Percentiles rank a stretch among this genome's conserved stretches.
Conservation (phyloP, 495 filamentous ascomycete species). For the Penicillium verhagenii region DNA sequence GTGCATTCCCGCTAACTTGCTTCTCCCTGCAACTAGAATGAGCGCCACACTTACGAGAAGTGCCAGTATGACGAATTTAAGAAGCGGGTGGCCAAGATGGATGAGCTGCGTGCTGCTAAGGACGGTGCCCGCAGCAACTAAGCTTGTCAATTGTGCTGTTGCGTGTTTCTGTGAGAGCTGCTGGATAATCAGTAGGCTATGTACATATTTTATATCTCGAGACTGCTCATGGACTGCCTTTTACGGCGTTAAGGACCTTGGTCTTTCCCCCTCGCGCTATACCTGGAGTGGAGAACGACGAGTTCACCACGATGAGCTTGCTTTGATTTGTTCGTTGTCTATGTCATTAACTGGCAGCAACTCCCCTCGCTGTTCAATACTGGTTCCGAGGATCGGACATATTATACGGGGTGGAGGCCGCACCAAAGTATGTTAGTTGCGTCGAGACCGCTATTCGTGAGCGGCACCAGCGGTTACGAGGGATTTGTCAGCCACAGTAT, state of each 20-base stretch:
- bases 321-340: background rate
- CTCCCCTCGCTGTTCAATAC: background rate
- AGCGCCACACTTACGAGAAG: conserved; percentile 96
- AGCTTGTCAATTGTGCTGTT: conserved; percentile 21
- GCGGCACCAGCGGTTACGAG: conserved; percentile 1
- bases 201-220: conserved; percentile 47
- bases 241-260: conserved; percentile 30
- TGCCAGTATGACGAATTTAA: conserved; percentile 99
- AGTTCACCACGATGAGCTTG: background rate
- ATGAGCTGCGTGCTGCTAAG: conserved; percentile 88
- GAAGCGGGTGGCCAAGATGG: conserved; percentile 97
- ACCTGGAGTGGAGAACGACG: background rate
- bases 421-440: background rate
- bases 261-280: conserved; percentile 13
- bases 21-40: conserved; percentile 55
- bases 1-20: conserved; percentile 3
- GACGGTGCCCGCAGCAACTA: conserved; percentile 85
- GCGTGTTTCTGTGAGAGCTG: conserved; percentile 22
- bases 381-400: background rate
- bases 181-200: conserved; percentile 37
- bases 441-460: background rate
- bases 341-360: background rate
- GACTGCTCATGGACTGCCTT: conserved; percentile 41
- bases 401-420: background rate
- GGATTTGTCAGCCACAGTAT: conserved; percentile 4